phyloP scores from a whole-genome alignment of 768 basidiomycete genomes.

The Tulasnella sp. region DNA sequence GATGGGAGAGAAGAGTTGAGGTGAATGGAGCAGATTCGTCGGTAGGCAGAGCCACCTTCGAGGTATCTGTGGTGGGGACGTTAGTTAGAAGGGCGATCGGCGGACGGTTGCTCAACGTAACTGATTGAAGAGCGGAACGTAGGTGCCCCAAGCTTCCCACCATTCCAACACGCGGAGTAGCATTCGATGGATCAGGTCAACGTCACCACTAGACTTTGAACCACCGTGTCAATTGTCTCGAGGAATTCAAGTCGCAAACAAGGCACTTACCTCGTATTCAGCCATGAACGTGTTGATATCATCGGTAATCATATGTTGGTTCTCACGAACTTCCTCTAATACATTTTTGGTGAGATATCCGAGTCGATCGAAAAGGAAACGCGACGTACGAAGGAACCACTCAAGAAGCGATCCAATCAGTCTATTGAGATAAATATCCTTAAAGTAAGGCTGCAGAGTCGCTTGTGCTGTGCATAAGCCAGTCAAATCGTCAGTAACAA shows the following conservation, averaged over 20 bases:
- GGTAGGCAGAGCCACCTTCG: conserved; percentile 8
- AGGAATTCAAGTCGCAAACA: background rate
- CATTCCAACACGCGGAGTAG: conserved; percentile 52
- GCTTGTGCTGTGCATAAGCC: background rate
- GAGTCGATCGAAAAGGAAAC: background rate
- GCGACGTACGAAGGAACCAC: conserved; percentile 49
- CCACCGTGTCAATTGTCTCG: too few species aligned
- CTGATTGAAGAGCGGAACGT: conserved; percentile 33
- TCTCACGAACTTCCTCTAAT: conserved; percentile 50
- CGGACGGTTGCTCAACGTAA: conserved; percentile 21
- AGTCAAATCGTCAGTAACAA: background rate
- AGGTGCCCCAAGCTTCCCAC: conserved; percentile 65
- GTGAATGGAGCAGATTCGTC: conserved; percentile 7
- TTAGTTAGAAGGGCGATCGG: background rate
- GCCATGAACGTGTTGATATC: conserved; percentile 49
- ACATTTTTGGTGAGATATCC: background rate
- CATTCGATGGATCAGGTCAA: conserved; percentile 40
- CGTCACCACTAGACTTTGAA: conserved; percentile 35
- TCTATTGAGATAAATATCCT: background rate
- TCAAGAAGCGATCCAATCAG: conserved; percentile 37
- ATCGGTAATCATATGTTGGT: conserved; percentile 44
- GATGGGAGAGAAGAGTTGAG: conserved; percentile 9
- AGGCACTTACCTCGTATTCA: conserved; percentile 44
- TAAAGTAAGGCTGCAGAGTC: conserved; percentile 3
- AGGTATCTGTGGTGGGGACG: conserved; percentile 2